Conservation (phyloP, 805 yeast genomes). For the Blastobotrys americana region DNA sequence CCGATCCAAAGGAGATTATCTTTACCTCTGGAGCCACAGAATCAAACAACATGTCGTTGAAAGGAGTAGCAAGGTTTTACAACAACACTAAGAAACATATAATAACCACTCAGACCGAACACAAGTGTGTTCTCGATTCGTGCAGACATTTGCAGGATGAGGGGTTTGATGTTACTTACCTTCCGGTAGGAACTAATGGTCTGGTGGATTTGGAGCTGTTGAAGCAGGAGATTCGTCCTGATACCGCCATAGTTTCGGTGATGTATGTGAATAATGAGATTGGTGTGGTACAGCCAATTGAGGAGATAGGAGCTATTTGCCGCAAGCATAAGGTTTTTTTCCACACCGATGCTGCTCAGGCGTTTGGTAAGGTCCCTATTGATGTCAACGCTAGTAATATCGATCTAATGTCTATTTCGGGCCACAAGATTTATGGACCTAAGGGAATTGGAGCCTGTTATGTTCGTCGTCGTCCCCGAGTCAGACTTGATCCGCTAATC, state of each 20-base stretch:
- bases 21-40: constrained; percentile 99
- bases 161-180: constrained; percentile 91
- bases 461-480: constrained; percentile 97
- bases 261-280: constrained; percentile 99
- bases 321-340: constrained; percentile 82
- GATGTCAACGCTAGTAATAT: constrained; percentile 92
- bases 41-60: constrained; percentile 87
- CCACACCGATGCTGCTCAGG: constrained; percentile 98
- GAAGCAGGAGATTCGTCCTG: constrained; percentile 78
- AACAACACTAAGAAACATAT: constrained; percentile 84
- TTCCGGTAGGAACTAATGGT: constrained; percentile 78
- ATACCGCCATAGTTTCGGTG: constrained; percentile 80
- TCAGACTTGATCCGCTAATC: constrained; percentile 87
- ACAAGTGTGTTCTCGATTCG: constrained; percentile 96
- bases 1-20: constrained; percentile 94
- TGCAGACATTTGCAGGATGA: constrained; percentile 93
- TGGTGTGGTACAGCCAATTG: constrained; percentile 94
- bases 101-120: constrained; percentile 95
- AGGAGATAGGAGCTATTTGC: constrained; percentile 86
- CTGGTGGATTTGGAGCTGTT: constrained; percentile 69
- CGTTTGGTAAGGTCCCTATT: constrained; percentile 85
- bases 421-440: constrained; percentile 97
- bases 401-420: constrained; percentile 87
- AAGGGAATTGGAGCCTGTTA: constrained; percentile 95
- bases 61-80: constrained; percentile 94